A percentile compares a stretch with the other conserved stretches of the same genome.
Evolutionary conservation across 2,329 filamentous ascomycete genomes (phyloP).

Genomic region (Beauveria brongniartii): DNA sequence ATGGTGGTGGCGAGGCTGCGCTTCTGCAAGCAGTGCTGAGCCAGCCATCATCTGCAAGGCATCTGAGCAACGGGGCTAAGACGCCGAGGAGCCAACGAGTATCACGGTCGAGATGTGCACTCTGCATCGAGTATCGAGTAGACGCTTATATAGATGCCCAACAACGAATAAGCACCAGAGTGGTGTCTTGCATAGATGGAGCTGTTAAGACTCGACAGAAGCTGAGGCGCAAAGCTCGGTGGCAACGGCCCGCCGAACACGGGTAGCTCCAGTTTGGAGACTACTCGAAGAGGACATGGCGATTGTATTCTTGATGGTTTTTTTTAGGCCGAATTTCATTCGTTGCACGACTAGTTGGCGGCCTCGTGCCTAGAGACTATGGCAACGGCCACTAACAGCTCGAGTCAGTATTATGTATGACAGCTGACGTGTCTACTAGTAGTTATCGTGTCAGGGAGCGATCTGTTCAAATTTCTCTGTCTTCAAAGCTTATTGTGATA

Average conservation of each 20-base stretch:
- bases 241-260: neutral
- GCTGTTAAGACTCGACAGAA: neutral
- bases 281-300: neutral
- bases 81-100: no score
- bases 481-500: neutral
- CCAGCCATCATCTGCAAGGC: neutral
- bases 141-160: neutral
- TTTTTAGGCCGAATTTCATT: neutral
- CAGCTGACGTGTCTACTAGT: neutral
- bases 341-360: neutral
- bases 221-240: neutral
- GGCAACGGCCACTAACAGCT: neutral
- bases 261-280: neutral
- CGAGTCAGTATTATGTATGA: neutral
- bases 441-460: neutral
- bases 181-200: neutral
- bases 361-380: no score
- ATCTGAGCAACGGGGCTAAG: neutral
- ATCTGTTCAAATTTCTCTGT: neutral
- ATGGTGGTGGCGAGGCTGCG: constrained; percentile 1
- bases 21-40: neutral
- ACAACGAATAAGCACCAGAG: neutral
- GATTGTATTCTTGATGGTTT: neutral
- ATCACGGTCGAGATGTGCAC: neutral
- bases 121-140: neutral